Base-by-base conservation (phyloP, 2,329 filamentous ascomycete species). In the Metarhizium guizhouense region DNA sequence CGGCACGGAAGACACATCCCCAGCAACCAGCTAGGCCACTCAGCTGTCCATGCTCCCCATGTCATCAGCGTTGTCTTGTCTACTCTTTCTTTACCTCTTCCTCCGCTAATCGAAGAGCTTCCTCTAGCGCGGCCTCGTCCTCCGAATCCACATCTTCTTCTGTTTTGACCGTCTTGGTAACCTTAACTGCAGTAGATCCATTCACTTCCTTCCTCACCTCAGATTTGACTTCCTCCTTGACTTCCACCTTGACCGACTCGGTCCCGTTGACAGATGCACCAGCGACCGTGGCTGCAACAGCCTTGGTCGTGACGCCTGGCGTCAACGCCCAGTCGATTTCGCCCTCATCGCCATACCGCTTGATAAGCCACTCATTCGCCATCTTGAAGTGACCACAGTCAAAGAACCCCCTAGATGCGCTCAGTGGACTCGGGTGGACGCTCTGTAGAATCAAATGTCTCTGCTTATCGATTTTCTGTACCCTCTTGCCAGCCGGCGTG, bases 381-480 rank as follows among this genome's bases (percentile, higher is more conserved):
- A 84, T 82, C 60, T 77, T 84, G 70, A 95, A 96, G 71, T 95
- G 91, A 0, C 84, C 83, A 63, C 88, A 92, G 56, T 89, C 85
- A 61, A 90, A 90, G 70, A 91, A 99, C 1, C 94, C 94, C 54
- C 82, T 80, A 14, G 78, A 73, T 4, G 93, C 94, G 72, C 90
- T 95, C 61, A 96, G 71, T n/a, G 94, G 94, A 70, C 90, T 96
- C 0, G 94, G 94, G 73, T 99, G 94, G 52, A 92, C 91, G 64
- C 85, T 88, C 72, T 87, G 85, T 61, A 99, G 76, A 42, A 99
- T 89, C 49, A 90, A 78, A 73, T 99, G 93, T 64, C 80, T 85
- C 60, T 82, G 77, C 52, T 72, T 76, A 66, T 94, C 87, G 53
- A 97, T 79, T 62, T 84, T 87, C 47, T 79, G 74, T 25, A 95